Evolutionary conservation across 1,139 yeast species (phyloP).

Genomic region (Blastobotrys malaysiensis): DNA sequence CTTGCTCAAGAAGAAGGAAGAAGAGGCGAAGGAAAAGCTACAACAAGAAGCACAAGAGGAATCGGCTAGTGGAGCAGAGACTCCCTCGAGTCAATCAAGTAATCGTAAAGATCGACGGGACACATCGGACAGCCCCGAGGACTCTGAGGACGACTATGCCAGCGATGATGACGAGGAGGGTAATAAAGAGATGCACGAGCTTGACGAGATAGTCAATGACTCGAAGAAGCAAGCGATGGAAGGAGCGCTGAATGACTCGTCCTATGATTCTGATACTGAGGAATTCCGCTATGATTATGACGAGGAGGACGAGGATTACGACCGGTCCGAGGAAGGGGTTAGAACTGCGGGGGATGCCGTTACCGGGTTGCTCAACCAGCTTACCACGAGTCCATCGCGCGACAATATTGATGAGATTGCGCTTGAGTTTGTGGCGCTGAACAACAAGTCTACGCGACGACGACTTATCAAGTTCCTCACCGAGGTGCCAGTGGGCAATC

Average conservation of each 20-base stretch:
- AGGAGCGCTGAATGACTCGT: conserved; percentile 25
- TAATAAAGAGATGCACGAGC: conserved; percentile 5
- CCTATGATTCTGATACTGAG: conserved; percentile 5
- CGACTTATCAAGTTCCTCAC: conserved; percentile 54
- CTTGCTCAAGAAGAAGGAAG: conserved; percentile 17
- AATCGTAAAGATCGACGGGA: no score
- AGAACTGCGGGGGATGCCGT: background rate
- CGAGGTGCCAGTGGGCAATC: conserved; percentile 24
- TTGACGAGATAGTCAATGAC: conserved; percentile 9
- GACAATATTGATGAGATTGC: conserved; percentile 56
- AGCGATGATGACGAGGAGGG: conserved; percentile 11
- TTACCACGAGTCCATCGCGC: conserved; percentile 25
- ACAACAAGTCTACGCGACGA: conserved; percentile 70
- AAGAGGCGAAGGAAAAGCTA: conserved; percentile 15
- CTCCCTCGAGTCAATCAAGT: no score
- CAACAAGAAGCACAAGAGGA: conserved; percentile 12
- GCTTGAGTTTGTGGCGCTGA: conserved; percentile 50
- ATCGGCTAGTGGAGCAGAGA: background rate
- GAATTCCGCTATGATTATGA: background rate
- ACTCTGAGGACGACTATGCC: conserved; percentile 12
- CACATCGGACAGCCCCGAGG: no score
- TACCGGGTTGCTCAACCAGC: background rate
- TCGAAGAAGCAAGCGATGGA: background rate
- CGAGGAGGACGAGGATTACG: conserved; percentile 7
- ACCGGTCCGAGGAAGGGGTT: conserved; percentile 28